Evolutionary conservation across 2,329 filamentous ascomycete genomes (phyloP).

Genomic region (Metarhizium anisopliae): DNA sequence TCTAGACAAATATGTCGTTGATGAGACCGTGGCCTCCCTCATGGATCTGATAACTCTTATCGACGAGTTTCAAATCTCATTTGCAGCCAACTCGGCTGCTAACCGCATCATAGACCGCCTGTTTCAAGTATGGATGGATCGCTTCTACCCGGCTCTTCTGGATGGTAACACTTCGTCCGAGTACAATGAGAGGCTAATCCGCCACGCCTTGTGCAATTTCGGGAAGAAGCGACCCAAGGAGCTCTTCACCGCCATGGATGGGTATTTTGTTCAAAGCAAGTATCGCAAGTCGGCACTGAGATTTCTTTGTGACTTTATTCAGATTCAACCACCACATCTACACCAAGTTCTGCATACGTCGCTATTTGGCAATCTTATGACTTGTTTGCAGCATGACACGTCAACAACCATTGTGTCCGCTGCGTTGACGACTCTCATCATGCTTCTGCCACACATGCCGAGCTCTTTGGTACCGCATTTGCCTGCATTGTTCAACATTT

Average conservation of each 20-base stretch:
- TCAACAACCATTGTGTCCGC: constrained; percentile 70
- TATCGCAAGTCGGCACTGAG: constrained; percentile 56
- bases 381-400: constrained; percentile 67
- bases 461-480: constrained; percentile 60
- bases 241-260: constrained; percentile 57
- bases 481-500: constrained; percentile 71
- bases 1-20: constrained; percentile 53
- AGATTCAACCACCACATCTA: constrained; percentile 69
- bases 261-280: constrained; percentile 54
- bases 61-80: constrained; percentile 40
- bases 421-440: constrained; percentile 65
- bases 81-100: constrained; percentile 31
- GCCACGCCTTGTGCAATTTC: constrained; percentile 44
- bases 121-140: constrained; percentile 48
- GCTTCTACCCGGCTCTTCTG: constrained; percentile 27
- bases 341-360: constrained; percentile 64
- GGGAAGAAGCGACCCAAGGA: constrained; percentile 64
- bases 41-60: constrained; percentile 57
- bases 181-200: constrained; percentile 40
- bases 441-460: constrained; percentile 76
- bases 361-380: constrained; percentile 61
- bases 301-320: constrained; percentile 64
- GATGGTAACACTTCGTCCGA: constrained; percentile 28
- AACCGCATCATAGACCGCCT: constrained; percentile 48
- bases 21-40: constrained; percentile 56